These are phyloP conservation scores for Hymenoscyphus occultus DNA, from an alignment of 2,329 filamentous ascomycete species.

Conservation along the genomic window DNA sequence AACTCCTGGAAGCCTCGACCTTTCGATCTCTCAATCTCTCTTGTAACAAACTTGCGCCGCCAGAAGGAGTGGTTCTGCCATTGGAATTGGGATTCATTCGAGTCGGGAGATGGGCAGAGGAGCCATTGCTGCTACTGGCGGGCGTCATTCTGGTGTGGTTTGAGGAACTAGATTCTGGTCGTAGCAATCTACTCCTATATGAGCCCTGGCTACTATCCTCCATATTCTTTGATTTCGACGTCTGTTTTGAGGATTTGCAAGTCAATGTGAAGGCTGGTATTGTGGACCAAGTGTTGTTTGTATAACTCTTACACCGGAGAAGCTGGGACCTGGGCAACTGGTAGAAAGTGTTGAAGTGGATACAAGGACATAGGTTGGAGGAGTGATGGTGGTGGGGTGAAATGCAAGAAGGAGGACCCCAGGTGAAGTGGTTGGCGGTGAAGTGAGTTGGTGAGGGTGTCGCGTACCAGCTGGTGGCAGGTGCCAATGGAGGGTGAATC, in stretches of 20 bases:
- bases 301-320: background rate
- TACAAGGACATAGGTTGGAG: background rate
- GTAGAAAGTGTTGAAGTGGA: background rate
- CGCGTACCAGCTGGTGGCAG: slow-evolving; percentile 1
- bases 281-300: background rate
- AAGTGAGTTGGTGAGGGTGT: background rate
- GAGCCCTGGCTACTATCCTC: slow-evolving; percentile 23
- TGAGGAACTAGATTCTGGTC: slow-evolving; percentile 27
- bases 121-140: slow-evolving; percentile 21
- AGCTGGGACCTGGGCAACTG: background rate
- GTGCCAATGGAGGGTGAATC: background rate
- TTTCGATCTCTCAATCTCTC: slow-evolving; percentile 37
- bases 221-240: slow-evolving; percentile 10
- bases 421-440: slow-evolving; percentile 2
- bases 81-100: slow-evolving; percentile 10
- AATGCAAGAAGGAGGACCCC: background rate
- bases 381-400: background rate
- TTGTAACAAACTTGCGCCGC: slow-evolving; percentile 33
- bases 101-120: slow-evolving; percentile 18
- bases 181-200: slow-evolving; percentile 16
- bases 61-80: slow-evolving; percentile 13
- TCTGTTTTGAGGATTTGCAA: background rate
- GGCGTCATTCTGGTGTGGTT: slow-evolving; percentile 31
- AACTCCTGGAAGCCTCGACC: slow-evolving; percentile 30
- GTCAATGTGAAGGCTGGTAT: background rate